These are phyloP conservation scores for Penicillium tannophilum DNA, from an alignment of 495 filamentous ascomycete genomes.

Conservation along the genomic window DNA sequence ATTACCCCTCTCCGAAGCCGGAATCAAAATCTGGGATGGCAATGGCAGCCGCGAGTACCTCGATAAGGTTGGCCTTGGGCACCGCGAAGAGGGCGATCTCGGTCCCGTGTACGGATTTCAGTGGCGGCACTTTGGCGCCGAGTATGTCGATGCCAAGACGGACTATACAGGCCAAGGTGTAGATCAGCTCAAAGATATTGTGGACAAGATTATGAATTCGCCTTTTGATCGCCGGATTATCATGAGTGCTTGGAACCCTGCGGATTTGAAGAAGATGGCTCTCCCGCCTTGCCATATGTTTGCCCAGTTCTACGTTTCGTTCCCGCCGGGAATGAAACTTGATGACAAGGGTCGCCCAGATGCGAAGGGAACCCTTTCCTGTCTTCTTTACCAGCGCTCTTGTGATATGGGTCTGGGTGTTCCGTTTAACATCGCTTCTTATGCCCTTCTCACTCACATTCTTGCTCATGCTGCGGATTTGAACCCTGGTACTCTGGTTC, in stretches of 20 bases:
- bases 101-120: constrained; percentile 98
- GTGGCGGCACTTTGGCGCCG: constrained; percentile 96
- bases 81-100: constrained; percentile 84
- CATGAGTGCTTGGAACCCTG: constrained; percentile 89
- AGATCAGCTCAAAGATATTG: constrained; percentile 85
- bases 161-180: constrained; percentile 90
- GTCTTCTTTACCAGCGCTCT: constrained; percentile 87
- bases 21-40: constrained; percentile 97
- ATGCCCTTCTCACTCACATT: constrained; percentile 92
- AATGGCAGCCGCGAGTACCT: constrained; percentile 90
- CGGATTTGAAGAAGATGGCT: constrained; percentile 85
- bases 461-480: constrained; percentile 83
- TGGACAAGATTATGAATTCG: constrained; percentile 75
- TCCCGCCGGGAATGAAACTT: constrained; percentile 50
- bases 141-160: constrained; percentile 73
- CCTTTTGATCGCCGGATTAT: constrained; percentile 91
- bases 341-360: constrained; percentile 38
- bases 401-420: constrained; percentile 98
- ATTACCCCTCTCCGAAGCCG: constrained; percentile 66
- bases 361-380: constrained; percentile 69
- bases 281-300: constrained; percentile 99
- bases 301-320: constrained; percentile 96
- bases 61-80: constrained; percentile 74
- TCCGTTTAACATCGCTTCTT: constrained; percentile 95
- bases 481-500: constrained; percentile 79